These are phyloP conservation scores for Monosporascus sp. DNA, from an alignment of 2,329 filamentous ascomycete genomes.

Conservation along the genomic window DNA sequence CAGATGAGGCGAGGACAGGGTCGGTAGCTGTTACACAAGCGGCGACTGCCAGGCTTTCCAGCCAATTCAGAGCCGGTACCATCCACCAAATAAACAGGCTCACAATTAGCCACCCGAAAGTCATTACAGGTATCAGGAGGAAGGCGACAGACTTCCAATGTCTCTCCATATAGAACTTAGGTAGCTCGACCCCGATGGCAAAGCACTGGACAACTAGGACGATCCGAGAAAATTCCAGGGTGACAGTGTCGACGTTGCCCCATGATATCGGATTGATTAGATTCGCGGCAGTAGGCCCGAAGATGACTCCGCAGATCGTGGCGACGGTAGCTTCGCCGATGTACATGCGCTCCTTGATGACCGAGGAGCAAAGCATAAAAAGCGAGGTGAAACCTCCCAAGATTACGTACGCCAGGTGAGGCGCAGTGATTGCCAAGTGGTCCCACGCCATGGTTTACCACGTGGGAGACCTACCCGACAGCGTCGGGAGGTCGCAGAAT, in stretches of 20 bases:
- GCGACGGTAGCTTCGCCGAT: conserved; percentile 97
- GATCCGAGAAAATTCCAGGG: conserved; percentile 82
- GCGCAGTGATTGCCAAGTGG: conserved; percentile 80
- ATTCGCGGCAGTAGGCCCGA: conserved; percentile 78
- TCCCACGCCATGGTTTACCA: conserved; percentile 64
- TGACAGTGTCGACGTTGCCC: conserved; percentile 82
- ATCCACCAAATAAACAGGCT: conserved; percentile 96
- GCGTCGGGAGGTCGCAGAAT: conserved; percentile 4
- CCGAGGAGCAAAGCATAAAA: conserved; percentile 96
- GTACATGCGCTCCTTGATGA: conserved; percentile 98
- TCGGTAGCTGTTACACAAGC: conserved; percentile 97
- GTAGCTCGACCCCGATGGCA: conserved; percentile 84
- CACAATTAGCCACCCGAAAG: conserved; percentile 87
- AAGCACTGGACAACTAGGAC: conserved; percentile 91
- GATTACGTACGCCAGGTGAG: conserved; percentile 98
- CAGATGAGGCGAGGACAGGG: conserved; percentile 92
- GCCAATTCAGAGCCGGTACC: conserved; percentile 72
- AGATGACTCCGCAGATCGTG: conserved; percentile 81
- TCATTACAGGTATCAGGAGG: conserved; percentile 93
- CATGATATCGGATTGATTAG: conserved; percentile 71
- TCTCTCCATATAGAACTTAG: conserved; percentile 93
- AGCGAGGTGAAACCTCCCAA: conserved; percentile 94
- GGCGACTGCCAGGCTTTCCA: conserved; percentile 80
- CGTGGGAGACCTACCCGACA: conserved; percentile 4
- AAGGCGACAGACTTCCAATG: conserved; percentile 93